Conservation (phyloP, 257 asterid species). For the Nicotiana tomentosiformis region DNA sequence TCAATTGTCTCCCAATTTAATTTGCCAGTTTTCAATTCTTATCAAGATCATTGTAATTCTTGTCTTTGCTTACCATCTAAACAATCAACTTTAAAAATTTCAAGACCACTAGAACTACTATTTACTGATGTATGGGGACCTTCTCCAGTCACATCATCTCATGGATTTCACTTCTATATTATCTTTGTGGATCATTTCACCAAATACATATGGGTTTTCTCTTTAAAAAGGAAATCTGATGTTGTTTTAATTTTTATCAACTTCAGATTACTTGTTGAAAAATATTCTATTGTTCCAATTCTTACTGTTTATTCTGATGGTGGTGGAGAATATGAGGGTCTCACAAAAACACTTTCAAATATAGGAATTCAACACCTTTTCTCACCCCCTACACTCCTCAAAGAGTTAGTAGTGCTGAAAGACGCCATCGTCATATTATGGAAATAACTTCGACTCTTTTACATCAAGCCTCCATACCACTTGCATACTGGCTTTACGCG, state of each 20-base stretch:
- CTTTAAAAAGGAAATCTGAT: neutral
- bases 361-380: neutral
- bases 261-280: neutral
- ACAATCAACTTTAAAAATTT: neutral
- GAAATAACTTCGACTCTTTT: neutral
- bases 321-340: neutral
- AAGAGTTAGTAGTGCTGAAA: neutral
- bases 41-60: neutral
- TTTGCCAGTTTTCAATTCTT: neutral
- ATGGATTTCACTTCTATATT: neutral
- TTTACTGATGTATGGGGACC: too few relatives aligned
- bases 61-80: neutral
- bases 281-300: neutral
- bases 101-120: neutral
- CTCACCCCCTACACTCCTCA: neutral
- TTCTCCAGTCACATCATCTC: neutral
- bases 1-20: neutral
- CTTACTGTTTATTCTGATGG: neutral
- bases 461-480: neutral
- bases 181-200: neutral
- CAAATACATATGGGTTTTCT: neutral
- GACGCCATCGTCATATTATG: neutral
- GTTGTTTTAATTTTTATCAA: neutral
- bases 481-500: neutral
- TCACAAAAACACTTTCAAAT: neutral